Base-by-base conservation (phyloP, 371 early-diverging fungal species). In the Mucor plumbeus region DNA sequence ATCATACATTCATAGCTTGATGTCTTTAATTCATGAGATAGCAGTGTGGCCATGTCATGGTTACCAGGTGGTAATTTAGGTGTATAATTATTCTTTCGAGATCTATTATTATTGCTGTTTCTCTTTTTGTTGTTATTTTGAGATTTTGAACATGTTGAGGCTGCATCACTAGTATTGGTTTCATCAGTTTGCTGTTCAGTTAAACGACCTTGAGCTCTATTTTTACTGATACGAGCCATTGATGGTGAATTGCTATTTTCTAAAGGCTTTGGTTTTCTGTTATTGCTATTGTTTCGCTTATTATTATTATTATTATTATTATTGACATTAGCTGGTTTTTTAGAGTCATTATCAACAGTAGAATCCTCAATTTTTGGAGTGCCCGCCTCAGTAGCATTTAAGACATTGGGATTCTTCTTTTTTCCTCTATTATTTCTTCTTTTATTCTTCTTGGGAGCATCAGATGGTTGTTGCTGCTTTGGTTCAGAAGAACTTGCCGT, bases 1-100 rank as follows among this genome's bases (percentile, higher is more conserved):
- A 97, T 88, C 96, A 96, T 94, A 77, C 98, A 97, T 62, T 98
- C 97, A 75, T 95, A 95, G 0, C 88, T 73, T 7, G 88, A 83
- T 7, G 79, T 85, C 21, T 79, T 82, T 43, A 96, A 78, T 36
- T 86, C 88, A n/a, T 84, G 79, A 3, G 86, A 79, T 57, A 94
- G 71, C 7, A 85, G 71, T 0, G 85, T 84, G 47, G 88, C 71
- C 63, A 92, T 80, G 73, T 91, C 91, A 15, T 83, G 78, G 11
- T 78, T 71, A 17, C 72, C 70, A 26, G 67, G 39, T 38, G 69
- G 63, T 36, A 72, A 41, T 35, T 64, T 58, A 13, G 44, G 55
- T 5, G 38, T 43, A n/a, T 40, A 38, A 38, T 72, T 64, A 39
- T 76, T 36, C 38, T 21, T 36, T 26, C 41, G 50, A 21, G 47